phyloP scores from a whole-genome alignment of 495 filamentous ascomycete genomes.

The Jackrogersella minutella region DNA sequence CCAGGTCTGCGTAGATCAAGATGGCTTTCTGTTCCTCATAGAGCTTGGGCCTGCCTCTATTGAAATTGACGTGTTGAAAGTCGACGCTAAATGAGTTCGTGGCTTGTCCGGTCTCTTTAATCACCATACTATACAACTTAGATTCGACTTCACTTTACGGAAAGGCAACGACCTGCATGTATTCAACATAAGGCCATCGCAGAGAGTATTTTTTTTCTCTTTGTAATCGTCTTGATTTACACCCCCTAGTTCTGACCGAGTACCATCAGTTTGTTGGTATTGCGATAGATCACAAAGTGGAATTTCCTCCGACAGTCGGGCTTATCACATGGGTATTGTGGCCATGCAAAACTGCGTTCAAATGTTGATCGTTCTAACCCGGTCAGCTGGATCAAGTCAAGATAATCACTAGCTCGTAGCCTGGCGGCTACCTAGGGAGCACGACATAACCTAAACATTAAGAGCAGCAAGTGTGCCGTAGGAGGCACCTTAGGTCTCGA shows the following conservation, averaged over 20 bases:
- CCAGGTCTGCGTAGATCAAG: constrained; percentile 32
- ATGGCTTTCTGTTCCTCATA: constrained; percentile 11
- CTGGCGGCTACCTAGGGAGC: constrained; percentile 27
- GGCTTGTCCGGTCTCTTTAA: constrained; percentile 25
- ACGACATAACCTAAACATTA: constrained; percentile 16
- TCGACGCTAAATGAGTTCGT: constrained; percentile 11
- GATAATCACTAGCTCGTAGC: constrained; percentile 9
- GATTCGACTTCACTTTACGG: constrained; percentile 24
- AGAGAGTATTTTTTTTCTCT: constrained; percentile 3
- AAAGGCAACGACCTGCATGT: constrained; percentile 22
- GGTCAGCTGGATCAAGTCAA: constrained; percentile 12
- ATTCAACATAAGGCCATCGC: constrained; percentile 14
- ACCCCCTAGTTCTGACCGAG: constrained; percentile 21
- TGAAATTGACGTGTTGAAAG: constrained; percentile 4
- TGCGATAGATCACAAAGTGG: constrained; percentile 22
- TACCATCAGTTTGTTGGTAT: constrained; percentile 16
- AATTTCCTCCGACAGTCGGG: constrained; percentile 6
- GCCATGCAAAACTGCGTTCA: neutral
- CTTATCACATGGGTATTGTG: constrained; percentile 19
- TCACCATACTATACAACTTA: constrained; percentile 21
- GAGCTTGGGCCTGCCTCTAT: constrained; percentile 12
- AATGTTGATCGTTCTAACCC: constrained; percentile 22
- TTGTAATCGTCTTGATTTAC: constrained; percentile 10
- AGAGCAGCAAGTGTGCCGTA: constrained; percentile 10
- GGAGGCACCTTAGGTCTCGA: constrained; percentile 6